Evolutionary conservation across 78 protist species (phyloP), one percentile per base, ranked within the genome.

Genomic region (Dictyostelium firmibasis): DNA sequence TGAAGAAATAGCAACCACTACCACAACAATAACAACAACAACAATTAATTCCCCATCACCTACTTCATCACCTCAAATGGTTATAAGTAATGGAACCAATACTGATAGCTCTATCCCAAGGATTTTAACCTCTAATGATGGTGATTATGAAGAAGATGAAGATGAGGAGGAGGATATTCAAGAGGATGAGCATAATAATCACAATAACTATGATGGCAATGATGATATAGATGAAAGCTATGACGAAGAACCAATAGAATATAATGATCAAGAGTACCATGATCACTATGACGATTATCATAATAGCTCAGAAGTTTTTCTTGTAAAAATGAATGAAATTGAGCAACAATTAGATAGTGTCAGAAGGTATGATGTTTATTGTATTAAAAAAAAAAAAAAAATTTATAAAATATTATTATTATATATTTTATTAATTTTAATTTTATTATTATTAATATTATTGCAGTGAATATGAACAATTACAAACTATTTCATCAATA

Each of bases 281-380:
- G n/a, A 67, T n/a, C 75, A 72, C 25, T 29, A 31, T 72, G 44
- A 33, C 18, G 79, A 72, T 29, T 72, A 72, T 72, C 23, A 72
- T 10, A 33, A 72, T 72, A 72, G 44, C 31, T 72, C 79, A 16
- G 79, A 72, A 11, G 79, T 18, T 16, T 72, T 33, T 33, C 23
- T 72, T 29, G 36, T 33, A 13, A 27, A 72, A 72, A 72, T 72
- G 79, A 72, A 72, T 31, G 79, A 72, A 72, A 72, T 72, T 33
- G 79, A 72, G 31, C 79, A 72, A 72, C 79, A 72, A 33, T 72
- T 72, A 18, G 79, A 72, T 33, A 72, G 44, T 33, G 79, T 72
- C 7, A 72, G 79, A 72, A 72, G 79, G 79, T 72, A 72, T 69
- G 38, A 10, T 10, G 3, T 31, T 3, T 13, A 9, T 62, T 8